A percentile compares a stretch with the other conserved stretches of the same genome.
Conservation (phyloP, 257 asterid species). For the Phtheirospermum japonicum region DNA sequence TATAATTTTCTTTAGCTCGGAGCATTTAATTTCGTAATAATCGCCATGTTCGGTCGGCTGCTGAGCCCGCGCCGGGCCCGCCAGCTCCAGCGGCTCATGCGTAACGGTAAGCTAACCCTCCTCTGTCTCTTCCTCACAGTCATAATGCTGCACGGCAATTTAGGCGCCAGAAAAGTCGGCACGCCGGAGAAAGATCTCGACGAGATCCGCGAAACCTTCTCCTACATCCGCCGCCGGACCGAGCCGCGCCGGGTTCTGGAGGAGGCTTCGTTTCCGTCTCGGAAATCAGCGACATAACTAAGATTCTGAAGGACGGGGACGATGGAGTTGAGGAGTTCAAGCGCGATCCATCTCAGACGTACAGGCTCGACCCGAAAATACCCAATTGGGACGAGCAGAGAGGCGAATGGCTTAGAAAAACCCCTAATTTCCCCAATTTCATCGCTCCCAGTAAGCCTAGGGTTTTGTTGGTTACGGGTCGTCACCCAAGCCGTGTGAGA, state of each 20-base stretch:
- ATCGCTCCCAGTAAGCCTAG: conserved; percentile 38
- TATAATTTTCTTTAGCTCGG: too few species aligned
- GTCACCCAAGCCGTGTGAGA: too few species aligned
- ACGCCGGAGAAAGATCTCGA: too few species aligned
- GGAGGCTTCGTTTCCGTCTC: conserved; percentile 28
- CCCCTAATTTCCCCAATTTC: conserved; percentile 39
- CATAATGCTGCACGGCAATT: conserved; percentile 39
- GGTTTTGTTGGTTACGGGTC: conserved; percentile 48
- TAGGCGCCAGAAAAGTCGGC: conserved; percentile 52
- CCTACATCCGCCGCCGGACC: conserved; percentile 39
- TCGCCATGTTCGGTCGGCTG: too few species aligned
- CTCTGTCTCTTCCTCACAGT: conserved; percentile 45
- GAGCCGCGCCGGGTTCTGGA: too few species aligned
- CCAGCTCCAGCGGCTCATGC: too few species aligned
- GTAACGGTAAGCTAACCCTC: too few species aligned
- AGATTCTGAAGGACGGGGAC: conserved; percentile 39
- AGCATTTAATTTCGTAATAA: too few species aligned
- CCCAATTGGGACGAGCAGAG: conserved; percentile 51
- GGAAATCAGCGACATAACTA: conserved; percentile 28
- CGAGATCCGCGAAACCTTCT: conserved; percentile 52
- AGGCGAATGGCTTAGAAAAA: conserved; percentile 36
- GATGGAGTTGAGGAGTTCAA: conserved; percentile 29
- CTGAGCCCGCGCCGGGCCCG: too few species aligned
- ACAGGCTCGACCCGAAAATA: conserved; percentile 45
- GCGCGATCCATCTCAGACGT: conserved; percentile 38